Percentiles rank a stretch among this genome's conserved stretches.
Conservation (phyloP, 306 rosid genomes). For the Sesbania bispinosa region DNA sequence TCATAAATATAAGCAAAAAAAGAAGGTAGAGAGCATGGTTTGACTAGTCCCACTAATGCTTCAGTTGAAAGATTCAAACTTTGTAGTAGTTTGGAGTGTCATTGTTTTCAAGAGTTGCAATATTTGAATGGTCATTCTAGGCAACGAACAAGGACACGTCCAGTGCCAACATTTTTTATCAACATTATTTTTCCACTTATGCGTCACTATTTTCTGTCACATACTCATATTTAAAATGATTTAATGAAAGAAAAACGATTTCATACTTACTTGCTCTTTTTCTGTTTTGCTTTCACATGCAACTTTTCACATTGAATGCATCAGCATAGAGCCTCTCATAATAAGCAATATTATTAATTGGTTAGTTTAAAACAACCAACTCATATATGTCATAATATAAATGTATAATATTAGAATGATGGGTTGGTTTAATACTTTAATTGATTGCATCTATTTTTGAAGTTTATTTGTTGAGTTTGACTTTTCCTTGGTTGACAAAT, state of each 20-base stretch:
- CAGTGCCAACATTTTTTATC: neutral
- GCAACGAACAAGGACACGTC: neutral
- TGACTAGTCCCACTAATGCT: conserved; percentile 7
- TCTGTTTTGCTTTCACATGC: neutral
- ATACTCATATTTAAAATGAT: too few species aligned
- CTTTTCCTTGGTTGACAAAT: conserved; percentile 3
- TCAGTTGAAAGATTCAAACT: conserved; percentile 26
- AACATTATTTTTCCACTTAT: neutral
- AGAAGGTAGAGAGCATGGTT: neutral
- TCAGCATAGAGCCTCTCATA: neutral
- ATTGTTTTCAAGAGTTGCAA: neutral
- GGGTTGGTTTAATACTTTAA: neutral
- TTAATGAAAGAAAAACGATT: neutral
- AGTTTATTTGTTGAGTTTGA: neutral
- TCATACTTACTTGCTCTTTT: neutral
- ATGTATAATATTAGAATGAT: neutral
- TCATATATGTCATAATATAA: neutral
- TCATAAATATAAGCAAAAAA: neutral
- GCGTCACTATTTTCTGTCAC: conserved; percentile 1
- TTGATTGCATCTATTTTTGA: neutral
- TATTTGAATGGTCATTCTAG: conserved; percentile 1
- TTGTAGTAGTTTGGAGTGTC: neutral
- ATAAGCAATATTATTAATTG: neutral
- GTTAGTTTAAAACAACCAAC: neutral
- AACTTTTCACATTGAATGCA: neutral